These are phyloP conservation scores for Sporobolomyces roseus DNA, from an alignment of 768 basidiomycete genomes.

Conservation along the genomic window DNA sequence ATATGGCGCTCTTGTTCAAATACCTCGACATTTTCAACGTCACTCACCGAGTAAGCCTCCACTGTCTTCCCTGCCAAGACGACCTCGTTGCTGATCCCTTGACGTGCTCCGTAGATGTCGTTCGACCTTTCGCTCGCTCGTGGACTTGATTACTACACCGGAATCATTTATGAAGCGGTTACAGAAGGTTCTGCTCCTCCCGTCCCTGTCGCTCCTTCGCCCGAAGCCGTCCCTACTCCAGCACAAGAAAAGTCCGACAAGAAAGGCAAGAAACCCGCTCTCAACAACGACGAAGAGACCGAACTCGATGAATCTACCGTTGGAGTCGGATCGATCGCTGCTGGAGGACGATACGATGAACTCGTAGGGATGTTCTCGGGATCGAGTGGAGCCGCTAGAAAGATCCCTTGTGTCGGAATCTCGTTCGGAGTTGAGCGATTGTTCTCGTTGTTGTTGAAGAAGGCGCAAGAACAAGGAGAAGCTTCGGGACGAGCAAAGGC, in stretches of 20 bases:
- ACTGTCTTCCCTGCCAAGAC: neutral
- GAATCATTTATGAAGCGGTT: constrained; percentile 94
- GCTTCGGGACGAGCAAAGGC: constrained; percentile 61
- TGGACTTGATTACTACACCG: constrained; percentile 97
- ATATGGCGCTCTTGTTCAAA: constrained; percentile 79
- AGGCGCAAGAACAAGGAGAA: constrained; percentile 56
- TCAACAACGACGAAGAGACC: constrained; percentile 59
- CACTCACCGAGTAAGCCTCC: constrained; percentile 61
- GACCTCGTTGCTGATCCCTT: neutral
- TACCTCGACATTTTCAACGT: constrained; percentile 77
- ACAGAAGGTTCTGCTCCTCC: constrained; percentile 92
- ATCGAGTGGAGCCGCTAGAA: constrained; percentile 36
- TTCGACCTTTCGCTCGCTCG: constrained; percentile 97
- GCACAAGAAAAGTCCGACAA: constrained; percentile 42
- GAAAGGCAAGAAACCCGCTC: constrained; percentile 51
- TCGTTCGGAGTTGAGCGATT: constrained; percentile 90
- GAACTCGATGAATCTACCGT: constrained; percentile 89
- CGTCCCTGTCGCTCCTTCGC: constrained; percentile 57
- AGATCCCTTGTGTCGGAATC: constrained; percentile 83
- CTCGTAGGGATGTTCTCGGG: constrained; percentile 80
- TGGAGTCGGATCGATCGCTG: constrained; percentile 99
- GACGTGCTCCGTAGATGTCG: constrained; percentile 61
- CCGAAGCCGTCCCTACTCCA: constrained; percentile 46
- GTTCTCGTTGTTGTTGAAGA: constrained; percentile 84
- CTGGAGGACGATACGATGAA: constrained; percentile 92